Conservation (phyloP, 2,329 filamentous ascomycete genomes). For the Diaporthe sp. region DNA sequence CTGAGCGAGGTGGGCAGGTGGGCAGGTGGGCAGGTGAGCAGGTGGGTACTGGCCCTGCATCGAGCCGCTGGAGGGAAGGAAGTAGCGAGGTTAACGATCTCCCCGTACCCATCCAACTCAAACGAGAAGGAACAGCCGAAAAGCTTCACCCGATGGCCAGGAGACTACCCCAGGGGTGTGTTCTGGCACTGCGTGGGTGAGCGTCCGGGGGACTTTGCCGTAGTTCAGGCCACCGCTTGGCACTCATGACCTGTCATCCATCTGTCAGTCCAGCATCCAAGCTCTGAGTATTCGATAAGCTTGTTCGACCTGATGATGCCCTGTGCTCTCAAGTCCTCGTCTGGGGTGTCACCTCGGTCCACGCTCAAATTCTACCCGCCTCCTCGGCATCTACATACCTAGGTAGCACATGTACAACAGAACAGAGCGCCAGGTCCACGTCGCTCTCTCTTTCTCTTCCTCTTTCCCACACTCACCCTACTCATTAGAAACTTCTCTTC, state of each 20-base stretch:
- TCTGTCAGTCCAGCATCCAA: background rate
- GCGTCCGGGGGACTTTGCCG: background rate
- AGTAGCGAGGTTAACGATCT: conserved; percentile 16
- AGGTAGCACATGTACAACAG: background rate
- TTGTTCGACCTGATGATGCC: background rate
- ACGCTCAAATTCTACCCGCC: background rate
- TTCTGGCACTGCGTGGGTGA: background rate
- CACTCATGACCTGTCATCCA: conserved; percentile 13
- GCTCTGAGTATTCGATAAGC: background rate
- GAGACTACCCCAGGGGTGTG: background rate
- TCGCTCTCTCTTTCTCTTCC: conserved; percentile 12
- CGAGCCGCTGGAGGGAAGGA: conserved; percentile 1
- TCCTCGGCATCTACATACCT: background rate
- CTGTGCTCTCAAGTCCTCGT: background rate
- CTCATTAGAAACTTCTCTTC: background rate
- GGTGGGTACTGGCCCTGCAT: background rate
- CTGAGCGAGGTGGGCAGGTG: background rate
- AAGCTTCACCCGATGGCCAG: background rate
- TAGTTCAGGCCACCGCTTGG: conserved; percentile 13
- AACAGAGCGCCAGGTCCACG: background rate
- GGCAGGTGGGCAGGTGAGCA: background rate
- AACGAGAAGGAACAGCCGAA: conserved; percentile 22
- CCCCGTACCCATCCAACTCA: background rate
- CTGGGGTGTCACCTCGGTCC: background rate
- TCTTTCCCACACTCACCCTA: background rate